Evolutionary conservation across 306 rosid genomes (phyloP).

Genomic region (Leucaena leucocephala): DNA sequence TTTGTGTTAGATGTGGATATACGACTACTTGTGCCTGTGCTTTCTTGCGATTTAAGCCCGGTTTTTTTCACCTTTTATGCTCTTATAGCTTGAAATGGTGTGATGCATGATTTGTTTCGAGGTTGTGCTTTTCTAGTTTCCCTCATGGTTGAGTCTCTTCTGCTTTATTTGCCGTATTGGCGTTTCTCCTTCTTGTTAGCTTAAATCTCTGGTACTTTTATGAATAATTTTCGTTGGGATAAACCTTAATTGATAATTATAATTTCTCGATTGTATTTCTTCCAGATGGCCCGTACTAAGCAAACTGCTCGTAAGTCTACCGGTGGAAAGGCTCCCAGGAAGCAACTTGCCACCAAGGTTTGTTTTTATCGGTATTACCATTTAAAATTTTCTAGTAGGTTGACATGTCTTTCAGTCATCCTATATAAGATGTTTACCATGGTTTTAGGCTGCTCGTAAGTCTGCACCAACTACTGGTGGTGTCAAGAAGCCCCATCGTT

Average conservation of each 20-base stretch:
- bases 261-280: not conserved
- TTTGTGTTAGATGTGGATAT: not conserved
- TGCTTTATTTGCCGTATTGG: not conserved
- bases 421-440: accelerated
- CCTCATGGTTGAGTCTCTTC: not conserved
- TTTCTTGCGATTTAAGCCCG: not conserved
- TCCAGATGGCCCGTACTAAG: constrained; percentile 6
- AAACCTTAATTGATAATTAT: not conserved
- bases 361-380: not conserved
- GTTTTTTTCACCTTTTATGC: not conserved
- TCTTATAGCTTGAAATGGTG: not conserved
- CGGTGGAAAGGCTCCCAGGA: not conserved
- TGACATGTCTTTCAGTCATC: too few species aligned
- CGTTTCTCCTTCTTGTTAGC: not conserved
- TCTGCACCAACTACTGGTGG: constrained; percentile 98
- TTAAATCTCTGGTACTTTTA: not conserved
- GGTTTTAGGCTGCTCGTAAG: constrained; percentile 81
- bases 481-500: constrained; percentile 94
- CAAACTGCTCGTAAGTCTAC: constrained; percentile 7
- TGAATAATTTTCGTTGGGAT: not conserved
- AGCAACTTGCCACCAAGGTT: not conserved
- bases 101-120: not conserved
- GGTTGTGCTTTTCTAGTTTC: not conserved
- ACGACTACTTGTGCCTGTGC: not conserved
- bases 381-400: not conserved